These are phyloP conservation scores for Phytophthora podocarpi DNA, from an alignment of 352 stramenopile genomes.

Conservation along the genomic window DNA sequence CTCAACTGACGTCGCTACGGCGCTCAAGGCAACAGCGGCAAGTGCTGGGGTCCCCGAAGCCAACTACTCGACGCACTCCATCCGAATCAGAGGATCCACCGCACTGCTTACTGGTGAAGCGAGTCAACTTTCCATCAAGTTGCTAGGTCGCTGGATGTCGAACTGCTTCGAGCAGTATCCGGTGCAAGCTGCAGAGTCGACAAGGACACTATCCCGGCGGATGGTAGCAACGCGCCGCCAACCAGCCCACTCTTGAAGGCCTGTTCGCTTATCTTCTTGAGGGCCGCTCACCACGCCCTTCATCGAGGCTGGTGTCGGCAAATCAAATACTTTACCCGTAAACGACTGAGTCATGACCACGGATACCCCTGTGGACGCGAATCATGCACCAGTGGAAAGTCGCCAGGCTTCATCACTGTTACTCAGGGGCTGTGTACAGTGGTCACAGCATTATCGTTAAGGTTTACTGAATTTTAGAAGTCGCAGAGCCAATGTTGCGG, in stretches of 20 bases:
- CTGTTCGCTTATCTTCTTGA: not conserved
- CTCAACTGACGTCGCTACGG: not conserved
- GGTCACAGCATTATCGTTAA: too few relatives aligned
- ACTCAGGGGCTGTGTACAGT: too few relatives aligned
- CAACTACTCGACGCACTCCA: conserved; percentile 11
- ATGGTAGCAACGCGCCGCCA: not conserved
- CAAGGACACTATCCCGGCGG: not conserved
- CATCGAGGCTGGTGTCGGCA: too few relatives aligned
- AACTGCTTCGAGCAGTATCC: conserved; percentile 15
- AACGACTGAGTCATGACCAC: too few relatives aligned
- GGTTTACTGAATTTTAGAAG: too few relatives aligned
- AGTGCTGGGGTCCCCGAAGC: not conserved
- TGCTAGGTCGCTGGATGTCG: conserved; percentile 4
- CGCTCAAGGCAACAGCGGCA: not conserved
- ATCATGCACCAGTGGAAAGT: too few relatives aligned
- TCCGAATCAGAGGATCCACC: conserved; percentile 6
- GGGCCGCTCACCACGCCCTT: conserved; percentile 2
- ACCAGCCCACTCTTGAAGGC: not conserved
- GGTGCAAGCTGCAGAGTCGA: not conserved
- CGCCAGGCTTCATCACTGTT: too few relatives aligned
- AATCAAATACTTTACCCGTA: too few relatives aligned
- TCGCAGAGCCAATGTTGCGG: too few relatives aligned
- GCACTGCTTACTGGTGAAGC: not conserved
- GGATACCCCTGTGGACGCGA: too few relatives aligned
- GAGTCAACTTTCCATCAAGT: conserved; percentile 2